phyloP scores from a whole-genome alignment of 2,329 filamentous ascomycete genomes.

The Pseudocercospora fijiensis region DNA sequence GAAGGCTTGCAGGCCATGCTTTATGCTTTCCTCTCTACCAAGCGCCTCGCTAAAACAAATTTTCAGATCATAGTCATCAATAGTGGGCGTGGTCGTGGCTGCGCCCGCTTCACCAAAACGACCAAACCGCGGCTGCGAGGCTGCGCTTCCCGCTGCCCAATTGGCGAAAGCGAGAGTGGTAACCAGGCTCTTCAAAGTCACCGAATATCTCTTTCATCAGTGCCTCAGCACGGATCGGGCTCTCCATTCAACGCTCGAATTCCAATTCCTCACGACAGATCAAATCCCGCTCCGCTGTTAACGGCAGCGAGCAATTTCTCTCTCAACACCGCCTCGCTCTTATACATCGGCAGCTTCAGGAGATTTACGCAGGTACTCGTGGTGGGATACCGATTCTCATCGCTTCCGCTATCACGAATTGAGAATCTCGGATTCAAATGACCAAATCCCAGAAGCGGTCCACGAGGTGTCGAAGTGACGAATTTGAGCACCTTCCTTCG shows the following conservation, averaged over 20 bases:
- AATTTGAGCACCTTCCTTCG: conserved; percentile 88
- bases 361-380: conserved; percentile 96
- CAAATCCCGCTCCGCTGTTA: conserved; percentile 87
- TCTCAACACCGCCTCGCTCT: conserved; percentile 61
- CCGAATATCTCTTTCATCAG: neutral
- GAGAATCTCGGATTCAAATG: conserved; percentile 83
- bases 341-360: conserved; percentile 85
- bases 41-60: conserved; percentile 4
- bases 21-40: neutral
- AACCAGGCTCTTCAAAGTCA: neutral
- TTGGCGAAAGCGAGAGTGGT: neutral
- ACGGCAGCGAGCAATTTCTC: conserved; percentile 87
- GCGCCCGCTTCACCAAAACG: neutral
- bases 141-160: neutral
- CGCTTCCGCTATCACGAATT: conserved; percentile 77
- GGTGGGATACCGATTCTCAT: conserved; percentile 78
- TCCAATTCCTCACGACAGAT: conserved; percentile 60
- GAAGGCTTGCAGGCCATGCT: neutral
- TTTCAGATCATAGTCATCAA: neutral
- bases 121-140: neutral
- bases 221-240: neutral
- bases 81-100: neutral
- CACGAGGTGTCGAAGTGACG: conserved; percentile 88
- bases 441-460: conserved; percentile 83
- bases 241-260: neutral